A percentile compares a stretch with the other conserved stretches of the same genome.
These are phyloP conservation scores for Royoungia palumana DNA, from an alignment of 768 basidiomycete species.

Conservation along the genomic window DNA sequence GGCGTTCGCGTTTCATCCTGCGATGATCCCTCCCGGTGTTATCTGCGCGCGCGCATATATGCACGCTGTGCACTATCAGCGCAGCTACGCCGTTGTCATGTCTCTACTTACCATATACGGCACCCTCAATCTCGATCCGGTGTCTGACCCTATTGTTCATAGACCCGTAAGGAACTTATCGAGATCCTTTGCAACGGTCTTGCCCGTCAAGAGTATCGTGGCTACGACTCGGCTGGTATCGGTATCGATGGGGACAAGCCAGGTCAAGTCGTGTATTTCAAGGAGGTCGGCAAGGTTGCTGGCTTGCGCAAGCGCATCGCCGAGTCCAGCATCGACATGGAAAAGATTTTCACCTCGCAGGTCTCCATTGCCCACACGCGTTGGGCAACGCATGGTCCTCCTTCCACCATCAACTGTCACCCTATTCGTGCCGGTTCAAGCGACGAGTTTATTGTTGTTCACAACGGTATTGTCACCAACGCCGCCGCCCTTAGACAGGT, in stretches of 20 bases:
- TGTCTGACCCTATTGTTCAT: conserved; percentile 12
- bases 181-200: conserved; percentile 90
- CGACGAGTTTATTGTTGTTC: conserved; percentile 88
- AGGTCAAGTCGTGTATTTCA: conserved; percentile 79
- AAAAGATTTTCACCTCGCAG: conserved; percentile 77
- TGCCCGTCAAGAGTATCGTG: conserved; percentile 94
- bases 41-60: conserved; percentile 8
- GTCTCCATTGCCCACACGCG: conserved; percentile 98
- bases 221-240: conserved; percentile 93
- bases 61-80: background rate
- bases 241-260: conserved; percentile 89
- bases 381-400: conserved; percentile 97
- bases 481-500: conserved; percentile 83
- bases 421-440: conserved; percentile 81
- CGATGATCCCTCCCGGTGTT: background rate
- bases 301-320: conserved; percentile 88
- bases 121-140: conserved; percentile 5
- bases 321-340: conserved; percentile 62
- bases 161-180: conserved; percentile 88
- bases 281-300: conserved; percentile 97
- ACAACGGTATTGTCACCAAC: conserved; percentile 99
- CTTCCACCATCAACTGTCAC: conserved; percentile 88
- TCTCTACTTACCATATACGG: conserved; percentile 19
- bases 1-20: background rate
- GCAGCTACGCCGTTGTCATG: background rate